Evolutionary conservation across 371 early-diverging fungal species (phyloP), one percentile per base, ranked within the genome.

Genomic region (Funneliformis caledonium): DNA sequence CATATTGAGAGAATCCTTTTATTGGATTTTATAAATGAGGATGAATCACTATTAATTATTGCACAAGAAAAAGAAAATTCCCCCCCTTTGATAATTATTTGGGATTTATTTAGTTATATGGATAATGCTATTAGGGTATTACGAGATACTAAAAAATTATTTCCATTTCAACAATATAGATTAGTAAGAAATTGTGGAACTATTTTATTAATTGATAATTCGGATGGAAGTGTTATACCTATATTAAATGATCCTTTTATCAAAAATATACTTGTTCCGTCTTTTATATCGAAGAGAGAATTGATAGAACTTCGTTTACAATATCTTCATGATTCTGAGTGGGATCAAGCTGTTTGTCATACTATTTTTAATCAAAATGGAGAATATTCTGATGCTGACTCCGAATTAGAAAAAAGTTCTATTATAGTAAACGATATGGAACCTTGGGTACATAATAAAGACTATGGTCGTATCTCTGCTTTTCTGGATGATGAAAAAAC

Each of bases 11-110:
- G 43, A 62, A 64, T 76, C 12, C 31, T 45, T 7, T 47, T 47
- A 1, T 19, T 76, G n/a, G 76, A 76, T 61, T 76, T 76, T 31
- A 76, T 76, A 61, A 60, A 76, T 43, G 60, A 76, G 33, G 76
- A 76, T 47, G 76, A 76, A 76, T 26, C 37, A n/a, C 47, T 76
- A 61, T 43, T 76, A 26, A 60, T 76, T 19, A 5, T 76, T 22
- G 64, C 42, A 26, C 22, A 61, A 76, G 76, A 76, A 43, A 70
- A 26, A 70, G 47, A 76, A 7, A 76, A 16, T 9, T 7, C 10
- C 3, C 6, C 7, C 14, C 73, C 59, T 16, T 22, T 61, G 12
- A 62, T 76, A 19, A 43, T 64, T 5, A 10, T 59, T 31, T 76
- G 76, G 76, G 62, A 76, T 61, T 60, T 76, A 48, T 76, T 76